These are phyloP conservation scores for Arachnopeziza araneosa DNA, from an alignment of 2,329 filamentous ascomycete genomes.

Conservation along the genomic window DNA sequence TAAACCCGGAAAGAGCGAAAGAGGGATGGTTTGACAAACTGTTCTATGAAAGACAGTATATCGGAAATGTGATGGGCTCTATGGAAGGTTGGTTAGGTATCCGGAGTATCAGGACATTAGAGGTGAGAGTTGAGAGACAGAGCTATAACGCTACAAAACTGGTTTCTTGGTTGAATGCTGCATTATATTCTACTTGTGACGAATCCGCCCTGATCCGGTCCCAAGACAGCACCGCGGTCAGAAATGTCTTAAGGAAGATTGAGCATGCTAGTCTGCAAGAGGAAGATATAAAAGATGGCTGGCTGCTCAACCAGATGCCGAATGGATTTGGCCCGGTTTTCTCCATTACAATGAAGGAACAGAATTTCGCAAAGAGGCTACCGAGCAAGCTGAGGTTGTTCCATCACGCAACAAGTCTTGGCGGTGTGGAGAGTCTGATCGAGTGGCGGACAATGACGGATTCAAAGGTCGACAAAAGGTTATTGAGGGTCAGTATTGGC, in stretches of 20 bases:
- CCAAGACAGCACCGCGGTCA: slow-evolving; percentile 39
- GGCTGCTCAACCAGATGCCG: slow-evolving; percentile 86
- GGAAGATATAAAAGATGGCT: slow-evolving; percentile 52
- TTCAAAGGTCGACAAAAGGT: slow-evolving; percentile 58
- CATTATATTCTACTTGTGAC: slow-evolving; percentile 15
- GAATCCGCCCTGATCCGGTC: slow-evolving; percentile 6
- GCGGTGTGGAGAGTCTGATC: slow-evolving; percentile 90
- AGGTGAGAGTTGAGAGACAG: slow-evolving; percentile 75
- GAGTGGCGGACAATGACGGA: slow-evolving; percentile 96
- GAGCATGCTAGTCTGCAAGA: slow-evolving; percentile 77
- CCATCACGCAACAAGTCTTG: slow-evolving; percentile 90
- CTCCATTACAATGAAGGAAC: slow-evolving; percentile 59
- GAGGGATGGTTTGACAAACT: slow-evolving; percentile 56
- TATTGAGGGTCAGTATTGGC: slow-evolving; percentile 80
- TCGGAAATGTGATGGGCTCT: slow-evolving; percentile 82
- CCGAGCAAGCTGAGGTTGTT: slow-evolving; percentile 78
- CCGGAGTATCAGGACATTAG: slow-evolving; percentile 77
- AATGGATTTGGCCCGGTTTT: slow-evolving; percentile 88
- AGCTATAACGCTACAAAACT: slow-evolving; percentile 63
- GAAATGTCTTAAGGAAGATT: slow-evolving; percentile 53
- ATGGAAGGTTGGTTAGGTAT: slow-evolving; percentile 91
- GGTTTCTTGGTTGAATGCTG: slow-evolving; percentile 61
- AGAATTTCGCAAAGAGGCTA: slow-evolving; percentile 57
- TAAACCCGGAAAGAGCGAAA: slow-evolving; percentile 45
- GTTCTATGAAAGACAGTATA: slow-evolving; percentile 61